Evolutionary conservation across 2,329 filamentous ascomycete genomes (phyloP), one percentile per base, ranked within the genome.

Genomic region (Ophiostoma pallidulum): DNA sequence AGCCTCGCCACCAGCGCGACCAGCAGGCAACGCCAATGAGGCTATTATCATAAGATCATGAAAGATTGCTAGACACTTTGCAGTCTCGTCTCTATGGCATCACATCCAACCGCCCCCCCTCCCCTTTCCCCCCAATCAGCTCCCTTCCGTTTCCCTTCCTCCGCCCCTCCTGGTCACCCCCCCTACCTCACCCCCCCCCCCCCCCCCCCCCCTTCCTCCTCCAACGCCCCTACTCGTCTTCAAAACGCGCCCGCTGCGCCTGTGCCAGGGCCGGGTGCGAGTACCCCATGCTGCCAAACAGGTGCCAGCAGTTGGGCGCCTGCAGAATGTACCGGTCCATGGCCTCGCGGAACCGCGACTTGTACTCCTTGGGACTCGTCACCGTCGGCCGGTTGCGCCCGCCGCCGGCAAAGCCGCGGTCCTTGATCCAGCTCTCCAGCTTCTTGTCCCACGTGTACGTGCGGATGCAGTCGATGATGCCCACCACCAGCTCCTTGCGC

Each of bases 381-480:
- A 98, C 92, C 0, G 92, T 98, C 8, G 94, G 94, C 52, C 88
- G 78, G 59, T 94, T 86, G 49, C 85, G 80, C 26, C 82, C 82
- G 49, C 82, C 80, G 6, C 82, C 80, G 0, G 78, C 84, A 58
- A 90, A 88, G 1, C 86, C 92, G 33, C 91, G 84, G 61, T 97
- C 90, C 66, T 98, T 98, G 75, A 98, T 96, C 92, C 92, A 98
- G 47, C 84, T 92, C 69, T 98, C 92, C n/a, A 98, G 77, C 63
- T 96, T 96, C 74, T 98, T 98, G 70, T 98, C 92, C 89, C 92
- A 98, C 0, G 92, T 98, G 62, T 97, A 98, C 0, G 92, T 98
- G 47, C 92, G 81, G 56, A 98, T 97, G 63, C 92, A 97, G 64
- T 98, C 91, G 54, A 98, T 97, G 59, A 98, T 97, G 4, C 92